Conservation (phyloP, 1,284 basidiomycete species). For the Rhodotorula mucilaginosa region DNA sequence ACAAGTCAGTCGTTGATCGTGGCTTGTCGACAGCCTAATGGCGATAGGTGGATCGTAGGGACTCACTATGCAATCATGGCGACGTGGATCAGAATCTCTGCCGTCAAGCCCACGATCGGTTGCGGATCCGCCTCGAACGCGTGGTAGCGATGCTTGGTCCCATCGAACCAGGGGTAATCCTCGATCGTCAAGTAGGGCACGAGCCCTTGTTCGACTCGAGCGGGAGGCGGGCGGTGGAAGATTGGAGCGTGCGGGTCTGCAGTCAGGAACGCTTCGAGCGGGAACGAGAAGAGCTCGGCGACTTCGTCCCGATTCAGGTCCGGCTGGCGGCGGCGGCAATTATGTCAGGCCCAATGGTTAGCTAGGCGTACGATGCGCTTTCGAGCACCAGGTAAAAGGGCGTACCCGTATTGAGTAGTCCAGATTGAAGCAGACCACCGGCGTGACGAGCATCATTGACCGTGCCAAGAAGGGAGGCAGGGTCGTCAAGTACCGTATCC, state of each 20-base stretch:
- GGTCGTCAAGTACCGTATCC: slow-evolving; percentile 38
- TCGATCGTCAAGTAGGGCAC: slow-evolving; percentile 35
- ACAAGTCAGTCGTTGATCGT: too few species aligned
- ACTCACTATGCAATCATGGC: slow-evolving; percentile 42
- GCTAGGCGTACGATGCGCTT: too few species aligned
- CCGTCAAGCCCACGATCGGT: slow-evolving; percentile 37
- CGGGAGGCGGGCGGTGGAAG: slow-evolving; percentile 11
- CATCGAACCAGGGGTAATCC: slow-evolving; percentile 40
- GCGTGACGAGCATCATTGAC: slow-evolving; percentile 41
- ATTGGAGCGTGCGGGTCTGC: slow-evolving; percentile 6
- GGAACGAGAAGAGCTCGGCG: slow-evolving; percentile 41
- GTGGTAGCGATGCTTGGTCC: slow-evolving; percentile 38
- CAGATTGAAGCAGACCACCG: slow-evolving; percentile 36
- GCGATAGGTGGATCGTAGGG: too few species aligned
- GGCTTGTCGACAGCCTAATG: too few species aligned
- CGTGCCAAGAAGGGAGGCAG: slow-evolving; percentile 42
- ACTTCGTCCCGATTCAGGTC: slow-evolving; percentile 41
- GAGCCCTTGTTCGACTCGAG: slow-evolving; percentile 13
- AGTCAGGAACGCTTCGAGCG: slow-evolving; percentile 40
- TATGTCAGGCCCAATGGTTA: too few species aligned
- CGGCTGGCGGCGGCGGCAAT: slow-evolving; percentile 27
- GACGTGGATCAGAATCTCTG: slow-evolving; percentile 40
- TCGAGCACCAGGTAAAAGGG: too few species aligned
- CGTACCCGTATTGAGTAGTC: slow-evolving; percentile 32
- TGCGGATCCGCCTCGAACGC: slow-evolving; percentile 37